These are phyloP conservation scores for Backusella mclennaniae DNA, from an alignment of 192 early-diverging fungal species.

Conservation along the genomic window DNA sequence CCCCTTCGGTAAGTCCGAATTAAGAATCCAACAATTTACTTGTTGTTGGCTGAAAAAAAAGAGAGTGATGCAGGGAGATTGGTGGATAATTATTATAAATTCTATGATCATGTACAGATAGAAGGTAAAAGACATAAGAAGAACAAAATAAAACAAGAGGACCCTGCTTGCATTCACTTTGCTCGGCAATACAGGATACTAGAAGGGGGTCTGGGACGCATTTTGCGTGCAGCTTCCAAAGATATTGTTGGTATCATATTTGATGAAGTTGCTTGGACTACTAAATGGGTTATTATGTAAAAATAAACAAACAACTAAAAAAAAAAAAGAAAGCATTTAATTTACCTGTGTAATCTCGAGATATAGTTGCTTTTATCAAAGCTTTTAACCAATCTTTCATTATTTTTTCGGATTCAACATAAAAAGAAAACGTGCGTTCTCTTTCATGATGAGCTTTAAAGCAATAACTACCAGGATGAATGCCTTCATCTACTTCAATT, in stretches of 20 bases:
- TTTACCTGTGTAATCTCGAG: constrained; percentile 44
- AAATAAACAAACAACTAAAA: not conserved
- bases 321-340: not conserved
- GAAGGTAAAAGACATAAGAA: no score
- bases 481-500: constrained; percentile 53
- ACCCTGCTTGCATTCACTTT: no score
- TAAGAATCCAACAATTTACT: not conserved
- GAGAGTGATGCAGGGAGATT: not conserved
- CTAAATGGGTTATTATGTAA: constrained; percentile 40
- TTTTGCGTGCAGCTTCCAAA: constrained; percentile 45
- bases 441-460: constrained; percentile 59
- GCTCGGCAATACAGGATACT: constrained; percentile 12
- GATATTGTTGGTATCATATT: constrained; percentile 53
- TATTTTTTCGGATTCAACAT: constrained; percentile 45
- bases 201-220: constrained; percentile 50
- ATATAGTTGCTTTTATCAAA: constrained; percentile 61
- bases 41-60: not conserved
- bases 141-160: no score
- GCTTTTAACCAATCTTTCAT: constrained; percentile 58
- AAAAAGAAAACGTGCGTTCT: constrained; percentile 56
- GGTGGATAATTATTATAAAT: not conserved
- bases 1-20: not conserved
- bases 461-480: constrained; percentile 56
- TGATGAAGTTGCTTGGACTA: constrained; percentile 55
- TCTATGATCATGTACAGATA: not conserved